phyloP scores from a whole-genome alignment of 805 yeast genomes.

The Teunomyces gatunensis region DNA sequence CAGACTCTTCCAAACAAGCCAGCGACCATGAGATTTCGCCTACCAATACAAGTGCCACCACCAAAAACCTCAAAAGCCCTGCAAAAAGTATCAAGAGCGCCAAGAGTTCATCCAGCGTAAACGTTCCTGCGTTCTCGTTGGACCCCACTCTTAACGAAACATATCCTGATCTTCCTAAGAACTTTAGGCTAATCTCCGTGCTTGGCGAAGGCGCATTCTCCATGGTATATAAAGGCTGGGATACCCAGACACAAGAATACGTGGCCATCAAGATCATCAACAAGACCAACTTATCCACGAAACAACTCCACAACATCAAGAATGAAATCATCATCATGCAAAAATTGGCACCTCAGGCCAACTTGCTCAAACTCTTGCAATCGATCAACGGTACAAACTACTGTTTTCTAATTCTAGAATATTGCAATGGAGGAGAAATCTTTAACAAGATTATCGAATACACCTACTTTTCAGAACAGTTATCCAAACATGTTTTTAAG shows the following conservation, averaged over 20 bases:
- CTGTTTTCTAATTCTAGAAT: slow-evolving; percentile 66
- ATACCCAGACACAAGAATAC: slow-evolving; percentile 35
- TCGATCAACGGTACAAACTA: slow-evolving; percentile 50
- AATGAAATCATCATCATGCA: slow-evolving; percentile 77
- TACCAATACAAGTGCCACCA: neutral
- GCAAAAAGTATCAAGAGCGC: neutral
- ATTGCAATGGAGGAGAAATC: slow-evolving; percentile 75
- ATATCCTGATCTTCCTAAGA: slow-evolving; percentile 24
- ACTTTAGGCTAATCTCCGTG: slow-evolving; percentile 28
- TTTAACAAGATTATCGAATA: slow-evolving; percentile 76
- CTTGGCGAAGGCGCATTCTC: slow-evolving; percentile 92
- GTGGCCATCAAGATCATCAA: slow-evolving; percentile 79
- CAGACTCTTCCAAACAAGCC: neutral
- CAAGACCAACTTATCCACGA: slow-evolving; percentile 51
- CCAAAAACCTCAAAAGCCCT: neutral
- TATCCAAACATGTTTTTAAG: slow-evolving; percentile 67
- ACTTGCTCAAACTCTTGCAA: slow-evolving; percentile 55
- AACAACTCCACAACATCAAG: slow-evolving; percentile 55
- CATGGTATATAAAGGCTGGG: slow-evolving; percentile 70
- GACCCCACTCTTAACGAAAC: slow-evolving; percentile 8
- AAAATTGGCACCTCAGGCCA: slow-evolving; percentile 44
- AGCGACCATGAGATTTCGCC: neutral
- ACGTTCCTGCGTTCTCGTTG: slow-evolving; percentile 7
- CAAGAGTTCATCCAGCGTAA: neutral
- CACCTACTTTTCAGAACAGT: slow-evolving; percentile 72